Percentiles rank a stretch among this genome's conserved stretches.
phyloP scores from a whole-genome alignment of 345 rosid species.

The Diplotaxis tenuifolia region DNA sequence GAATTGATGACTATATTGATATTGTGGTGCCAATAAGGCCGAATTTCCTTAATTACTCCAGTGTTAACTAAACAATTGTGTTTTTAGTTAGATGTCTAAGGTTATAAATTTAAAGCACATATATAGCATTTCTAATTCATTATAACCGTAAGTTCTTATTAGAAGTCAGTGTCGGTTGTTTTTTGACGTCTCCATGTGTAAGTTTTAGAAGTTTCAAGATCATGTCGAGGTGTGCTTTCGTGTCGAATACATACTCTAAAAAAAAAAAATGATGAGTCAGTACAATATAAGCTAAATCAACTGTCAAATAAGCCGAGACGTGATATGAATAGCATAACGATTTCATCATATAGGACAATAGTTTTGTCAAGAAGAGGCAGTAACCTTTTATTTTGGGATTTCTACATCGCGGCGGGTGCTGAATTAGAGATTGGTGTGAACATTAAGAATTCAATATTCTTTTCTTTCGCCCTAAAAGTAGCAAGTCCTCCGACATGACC shows the following conservation, averaged over 20 bases:
- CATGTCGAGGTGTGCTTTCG: neutral
- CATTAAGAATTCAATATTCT: neutral
- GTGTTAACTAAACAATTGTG: neutral
- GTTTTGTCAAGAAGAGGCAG: neutral
- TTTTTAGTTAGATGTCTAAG: neutral
- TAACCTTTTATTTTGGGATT: neutral
- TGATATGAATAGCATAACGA: constrained; percentile 6
- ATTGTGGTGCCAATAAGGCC: neutral
- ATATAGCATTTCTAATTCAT: neutral
- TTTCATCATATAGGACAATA: neutral
- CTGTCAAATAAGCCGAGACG: neutral
- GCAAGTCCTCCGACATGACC: constrained; percentile 22
- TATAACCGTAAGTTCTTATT: neutral
- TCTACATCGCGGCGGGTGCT: neutral
- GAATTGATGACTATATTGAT: too few species aligned
- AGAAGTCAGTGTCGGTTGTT: too few species aligned
- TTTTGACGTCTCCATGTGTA: neutral
- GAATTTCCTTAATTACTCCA: neutral
- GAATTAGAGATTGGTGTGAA: constrained; percentile 6
- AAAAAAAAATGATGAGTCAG: neutral
- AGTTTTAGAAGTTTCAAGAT: neutral
- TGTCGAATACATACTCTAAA: neutral
- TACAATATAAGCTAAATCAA: neutral
- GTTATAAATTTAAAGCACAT: neutral
- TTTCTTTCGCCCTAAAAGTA: neutral